These are phyloP conservation scores for Cardamine occulta DNA, from an alignment of 345 rosid genomes.

Conservation along the genomic window DNA sequence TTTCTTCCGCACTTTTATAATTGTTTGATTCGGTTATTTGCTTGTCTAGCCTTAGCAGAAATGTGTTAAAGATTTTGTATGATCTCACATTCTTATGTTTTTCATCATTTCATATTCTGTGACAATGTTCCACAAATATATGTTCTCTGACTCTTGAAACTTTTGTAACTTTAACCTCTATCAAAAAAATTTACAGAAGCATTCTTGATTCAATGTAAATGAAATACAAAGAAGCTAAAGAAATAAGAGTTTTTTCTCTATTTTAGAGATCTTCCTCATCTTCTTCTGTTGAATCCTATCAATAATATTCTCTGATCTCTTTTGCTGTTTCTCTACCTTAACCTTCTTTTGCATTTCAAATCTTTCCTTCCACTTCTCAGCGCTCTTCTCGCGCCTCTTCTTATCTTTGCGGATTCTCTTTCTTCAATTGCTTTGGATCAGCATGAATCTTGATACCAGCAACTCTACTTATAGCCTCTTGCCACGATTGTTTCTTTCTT, in stretches of 20 bases:
- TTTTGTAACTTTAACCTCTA: conserved; percentile 18
- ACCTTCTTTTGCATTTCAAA: conserved; percentile 50
- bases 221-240: neutral
- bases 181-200: neutral
- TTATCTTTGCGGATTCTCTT: conserved; percentile 63
- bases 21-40: conserved; percentile 26
- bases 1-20: conserved; percentile 36
- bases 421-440: conserved; percentile 64
- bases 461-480: conserved; percentile 64
- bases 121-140: conserved; percentile 14
- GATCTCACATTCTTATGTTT: conserved; percentile 22
- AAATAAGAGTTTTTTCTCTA: conserved; percentile 70
- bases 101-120: neutral
- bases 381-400: conserved; percentile 60
- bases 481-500: conserved; percentile 59
- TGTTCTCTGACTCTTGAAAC: too few species aligned
- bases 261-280: conserved; percentile 60
- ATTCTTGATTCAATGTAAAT: neutral
- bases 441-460: conserved; percentile 71
- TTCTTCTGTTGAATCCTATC: conserved; percentile 65
- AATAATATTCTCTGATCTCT: conserved; percentile 61
- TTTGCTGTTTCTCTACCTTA: conserved; percentile 67
- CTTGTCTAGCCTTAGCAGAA: conserved; percentile 9
- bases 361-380: conserved; percentile 77
- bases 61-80: conserved; percentile 15